Conservation (phyloP, 352 stramenopile genomes). For the Pythium guiyangense region DNA sequence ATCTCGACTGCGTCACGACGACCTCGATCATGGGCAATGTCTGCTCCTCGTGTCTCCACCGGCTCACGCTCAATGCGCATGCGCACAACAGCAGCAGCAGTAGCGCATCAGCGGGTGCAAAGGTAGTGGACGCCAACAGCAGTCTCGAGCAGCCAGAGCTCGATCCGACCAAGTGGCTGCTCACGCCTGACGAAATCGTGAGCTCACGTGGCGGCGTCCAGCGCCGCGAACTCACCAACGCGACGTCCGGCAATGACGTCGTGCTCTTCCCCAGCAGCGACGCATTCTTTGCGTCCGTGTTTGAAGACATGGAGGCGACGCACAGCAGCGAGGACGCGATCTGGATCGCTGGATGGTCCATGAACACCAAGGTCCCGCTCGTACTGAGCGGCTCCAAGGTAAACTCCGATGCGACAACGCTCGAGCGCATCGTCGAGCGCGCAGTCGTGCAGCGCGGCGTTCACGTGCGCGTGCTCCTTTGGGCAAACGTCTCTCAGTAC, state of each 20-base stretch:
- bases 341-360: constrained; percentile 19
- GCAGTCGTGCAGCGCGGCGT: constrained; percentile 19
- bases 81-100: not conserved
- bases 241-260: not conserved
- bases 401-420: constrained; percentile 3
- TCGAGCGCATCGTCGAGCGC: constrained; percentile 13
- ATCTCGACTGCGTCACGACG: not conserved
- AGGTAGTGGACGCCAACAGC: not conserved
- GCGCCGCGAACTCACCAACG: not conserved
- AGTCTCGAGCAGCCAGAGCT: constrained; percentile 10
- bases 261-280: constrained; percentile 10
- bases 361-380: constrained; percentile 16
- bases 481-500: constrained; percentile 17
- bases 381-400: not conserved
- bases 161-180: constrained; percentile 10
- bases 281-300: constrained; percentile 12
- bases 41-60: constrained; percentile 7
- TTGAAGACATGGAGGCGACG: constrained; percentile 13
- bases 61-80: not conserved
- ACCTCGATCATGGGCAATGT: constrained; percentile 6
- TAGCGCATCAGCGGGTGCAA: not conserved
- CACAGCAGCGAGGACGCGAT: constrained; percentile 8
- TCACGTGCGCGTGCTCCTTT: constrained; percentile 23
- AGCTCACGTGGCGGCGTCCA: constrained; percentile 1
- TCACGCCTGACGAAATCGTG: constrained; percentile 2